Conservation (phyloP, 2,329 filamentous ascomycete genomes). For the Arachnomyces sp. region DNA sequence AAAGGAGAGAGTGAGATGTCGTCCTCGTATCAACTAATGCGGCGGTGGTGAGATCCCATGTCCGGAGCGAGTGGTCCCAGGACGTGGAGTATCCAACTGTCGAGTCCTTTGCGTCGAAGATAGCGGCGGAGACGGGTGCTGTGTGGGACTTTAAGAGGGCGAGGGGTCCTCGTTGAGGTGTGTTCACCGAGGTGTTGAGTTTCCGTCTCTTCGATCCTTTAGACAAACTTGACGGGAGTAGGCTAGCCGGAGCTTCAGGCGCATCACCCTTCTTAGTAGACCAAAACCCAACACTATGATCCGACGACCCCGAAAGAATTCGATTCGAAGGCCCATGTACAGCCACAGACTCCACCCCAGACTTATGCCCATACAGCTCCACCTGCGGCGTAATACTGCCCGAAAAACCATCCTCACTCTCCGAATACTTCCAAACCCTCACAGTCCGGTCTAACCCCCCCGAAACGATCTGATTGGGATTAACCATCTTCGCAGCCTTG, state of each 20-base stretch:
- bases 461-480: constrained; percentile 68
- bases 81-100: constrained; percentile 89
- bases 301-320: constrained; percentile 76
- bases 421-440: constrained; percentile 79
- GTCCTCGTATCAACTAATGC: constrained; percentile 71
- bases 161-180: constrained; percentile 68
- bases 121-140: constrained; percentile 64
- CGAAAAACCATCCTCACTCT: constrained; percentile 53
- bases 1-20: constrained; percentile 75
- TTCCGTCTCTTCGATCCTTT: constrained; percentile 69
- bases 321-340: constrained; percentile 65
- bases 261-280: constrained; percentile 67
- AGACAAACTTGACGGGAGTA: constrained; percentile 58
- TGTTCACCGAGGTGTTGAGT: constrained; percentile 49
- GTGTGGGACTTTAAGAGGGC: constrained; percentile 64
- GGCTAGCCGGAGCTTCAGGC: constrained; percentile 60
- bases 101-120: constrained; percentile 76
- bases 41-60: constrained; percentile 79
- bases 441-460: constrained; percentile 78
- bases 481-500: constrained; percentile 77
- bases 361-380: constrained; percentile 76
- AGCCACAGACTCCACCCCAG: constrained; percentile 63
- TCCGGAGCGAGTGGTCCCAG: constrained; percentile 82
- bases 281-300: constrained; percentile 83
- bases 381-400: constrained; percentile 61